Evolutionary conservation across 164 flowering plant species (phyloP).

Genomic region (Annona squamosa): DNA sequence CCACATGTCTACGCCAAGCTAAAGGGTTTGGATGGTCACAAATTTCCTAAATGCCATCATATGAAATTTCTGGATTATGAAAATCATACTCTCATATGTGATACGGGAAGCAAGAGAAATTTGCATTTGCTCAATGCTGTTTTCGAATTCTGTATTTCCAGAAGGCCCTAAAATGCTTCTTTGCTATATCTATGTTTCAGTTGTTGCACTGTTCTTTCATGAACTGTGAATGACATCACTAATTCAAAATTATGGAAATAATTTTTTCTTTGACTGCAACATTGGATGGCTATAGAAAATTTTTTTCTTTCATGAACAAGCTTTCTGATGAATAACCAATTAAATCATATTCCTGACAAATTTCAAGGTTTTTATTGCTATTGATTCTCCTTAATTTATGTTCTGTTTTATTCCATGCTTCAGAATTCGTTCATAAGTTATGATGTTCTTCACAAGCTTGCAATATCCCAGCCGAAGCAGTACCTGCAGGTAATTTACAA

Average conservation of each 20-base stretch:
- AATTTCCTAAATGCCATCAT: background rate
- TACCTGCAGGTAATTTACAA: constrained; percentile 66
- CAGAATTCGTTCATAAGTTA: constrained; percentile 87
- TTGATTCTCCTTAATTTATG: background rate
- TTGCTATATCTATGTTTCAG: background rate
- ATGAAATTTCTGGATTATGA: background rate
- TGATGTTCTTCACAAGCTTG: constrained; percentile 73
- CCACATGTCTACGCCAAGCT: background rate
- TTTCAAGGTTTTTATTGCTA: background rate
- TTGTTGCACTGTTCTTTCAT: background rate
- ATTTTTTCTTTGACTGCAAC: background rate
- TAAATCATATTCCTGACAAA: background rate
- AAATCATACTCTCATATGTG: background rate
- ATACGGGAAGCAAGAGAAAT: background rate
- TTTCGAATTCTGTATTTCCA: too few species aligned
- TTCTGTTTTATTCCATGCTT: constrained; percentile 9
- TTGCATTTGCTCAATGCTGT: background rate
- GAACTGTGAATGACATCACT: background rate
- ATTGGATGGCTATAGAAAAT: constrained; percentile 2
- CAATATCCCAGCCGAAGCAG: constrained; percentile 83
- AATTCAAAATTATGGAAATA: background rate
- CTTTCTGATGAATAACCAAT: background rate
- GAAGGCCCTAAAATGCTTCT: background rate
- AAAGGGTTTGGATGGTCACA: background rate
- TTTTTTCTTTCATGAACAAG: background rate